Base-by-base conservation (phyloP, 129 eudicot species). In the Flaveria linearis region DNA sequence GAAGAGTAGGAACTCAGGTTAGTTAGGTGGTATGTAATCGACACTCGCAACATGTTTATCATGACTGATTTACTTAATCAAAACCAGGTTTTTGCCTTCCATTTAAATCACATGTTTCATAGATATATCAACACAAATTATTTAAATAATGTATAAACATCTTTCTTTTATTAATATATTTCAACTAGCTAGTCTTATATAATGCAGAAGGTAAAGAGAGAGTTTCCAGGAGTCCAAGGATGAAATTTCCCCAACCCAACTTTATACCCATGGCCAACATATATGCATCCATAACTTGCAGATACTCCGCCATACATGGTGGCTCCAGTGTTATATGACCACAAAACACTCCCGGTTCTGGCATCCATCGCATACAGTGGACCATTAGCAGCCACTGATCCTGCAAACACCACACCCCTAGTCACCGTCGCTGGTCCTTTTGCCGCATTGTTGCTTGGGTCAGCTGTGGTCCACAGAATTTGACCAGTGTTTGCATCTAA, bases 261-360 rank as follows among this genome's bases (percentile, higher is more conserved):
- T 0, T 74, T 76, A 55, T 83, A 88, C 17, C 96, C 93, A 39
- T 88, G 77, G 8, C 91, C 93, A 2, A 90, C 82, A 60, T 85
- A 88, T 20, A 79, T 82, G 72, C 91, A 90, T 45, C 96, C 96
- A 26, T 86, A 77, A 74, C 89, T 87, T 7, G 88, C 91, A 2
- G 96, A 85, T 36, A 84, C 80, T 8, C 96, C 93, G 0, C 89
- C 93, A 10, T 78, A 90, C 16, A 88, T 76, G n/a, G 93, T 83
- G 42, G 94, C 91, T 30, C 89, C 89, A 1, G 97, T 88, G 43
- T 84, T 61, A 45, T 86, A 80, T 20, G 90, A 83, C 97, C 94
- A 88, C 22, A 88, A 39, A 23, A 88, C 82, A 5, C 45, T 70
- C 41, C 96, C 93, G 0, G 87, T 84, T 7, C 28, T 78, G 1